Evolutionary conservation across 116 monocot species (phyloP), one percentile per base, ranked within the genome.

Genomic region (Dioscorea cayenensis): DNA sequence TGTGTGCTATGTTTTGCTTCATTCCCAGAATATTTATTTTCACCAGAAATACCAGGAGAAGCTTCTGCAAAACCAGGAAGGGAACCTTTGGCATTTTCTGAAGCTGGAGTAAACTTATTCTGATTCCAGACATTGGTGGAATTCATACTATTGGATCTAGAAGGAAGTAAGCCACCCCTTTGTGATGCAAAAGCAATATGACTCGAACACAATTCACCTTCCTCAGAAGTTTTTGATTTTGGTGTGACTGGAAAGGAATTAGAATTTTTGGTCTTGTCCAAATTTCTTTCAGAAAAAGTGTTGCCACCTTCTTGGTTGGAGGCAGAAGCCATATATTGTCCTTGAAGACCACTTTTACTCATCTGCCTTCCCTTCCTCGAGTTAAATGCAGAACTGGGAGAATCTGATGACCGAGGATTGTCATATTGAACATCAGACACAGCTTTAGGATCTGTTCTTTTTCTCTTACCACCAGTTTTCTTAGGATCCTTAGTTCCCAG

Each of bases 371-470:
- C 87, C 74, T 87, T 96, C 76, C 82, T 85, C 28, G 82, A 72
- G 55, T 78, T 86, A n/a, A 74, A 75, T 58, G 81, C 75, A 61
- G 82, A 76, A 38, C 81, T 71, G 19, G 68, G 65, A 71, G 74
- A 73, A 76, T 87, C 90, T 52, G 90, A 77, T 67, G 83, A 77
- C 50, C 85, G 80, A 14, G 76, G 77, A 27, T 79, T 84, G 29
- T 89, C 83, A 71, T 79, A 78, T 36, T 78, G 81, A 35, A 70
- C 65, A 62, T 90, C 80, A 12, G 71, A 69, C 22, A 80, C 68
- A 49, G 76, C 75, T 84, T 83, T 92, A 51, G 82, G 77, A 65
- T 92, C 87, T 63, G 75, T 51, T 68, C 86, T 97, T 86, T 96
- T 96, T 67, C 93, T 51, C 81, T 97, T 97, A 32, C 72, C 51